A percentile compares a stretch with the other conserved stretches of the same genome.
phyloP scores from a whole-genome alignment of 169 alveolate species.

The Cryptosporidium baileyi region DNA sequence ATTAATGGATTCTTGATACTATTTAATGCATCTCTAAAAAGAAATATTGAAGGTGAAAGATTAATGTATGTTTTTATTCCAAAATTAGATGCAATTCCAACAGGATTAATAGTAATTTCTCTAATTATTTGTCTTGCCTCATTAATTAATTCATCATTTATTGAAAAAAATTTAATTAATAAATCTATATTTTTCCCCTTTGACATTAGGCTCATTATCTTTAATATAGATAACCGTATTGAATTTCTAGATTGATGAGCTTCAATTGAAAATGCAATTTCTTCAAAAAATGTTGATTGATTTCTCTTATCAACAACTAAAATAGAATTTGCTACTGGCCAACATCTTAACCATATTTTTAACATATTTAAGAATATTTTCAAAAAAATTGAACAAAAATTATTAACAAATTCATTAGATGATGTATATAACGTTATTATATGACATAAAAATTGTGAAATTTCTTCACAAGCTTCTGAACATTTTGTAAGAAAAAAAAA shows the following conservation, averaged over 20 bases:
- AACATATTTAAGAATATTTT: constrained; percentile 2
- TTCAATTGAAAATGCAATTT: constrained; percentile 12
- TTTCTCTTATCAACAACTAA: background rate
- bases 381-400: background rate
- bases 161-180: background rate
- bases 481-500: background rate
- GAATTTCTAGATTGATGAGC: constrained; percentile 19
- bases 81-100: constrained; percentile 1
- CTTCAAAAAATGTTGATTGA: background rate
- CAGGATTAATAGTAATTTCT: constrained; percentile 40
- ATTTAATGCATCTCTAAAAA: constrained; percentile 21
- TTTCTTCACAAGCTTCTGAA: constrained; percentile 51
- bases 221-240: constrained; percentile 4
- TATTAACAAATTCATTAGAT: background rate
- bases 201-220: constrained; percentile 18
- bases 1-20: constrained; percentile 15
- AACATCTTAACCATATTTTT: constrained; percentile 39
- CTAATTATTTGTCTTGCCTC: constrained; percentile 35
- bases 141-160: background rate
- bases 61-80: background rate
- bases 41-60: background rate
- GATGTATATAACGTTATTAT: background rate
- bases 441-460: constrained; percentile 34
- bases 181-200: background rate
- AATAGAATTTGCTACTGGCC: constrained; percentile 9